Conservation (phyloP, 306 rosid species). For the Castanea sativa region DNA sequence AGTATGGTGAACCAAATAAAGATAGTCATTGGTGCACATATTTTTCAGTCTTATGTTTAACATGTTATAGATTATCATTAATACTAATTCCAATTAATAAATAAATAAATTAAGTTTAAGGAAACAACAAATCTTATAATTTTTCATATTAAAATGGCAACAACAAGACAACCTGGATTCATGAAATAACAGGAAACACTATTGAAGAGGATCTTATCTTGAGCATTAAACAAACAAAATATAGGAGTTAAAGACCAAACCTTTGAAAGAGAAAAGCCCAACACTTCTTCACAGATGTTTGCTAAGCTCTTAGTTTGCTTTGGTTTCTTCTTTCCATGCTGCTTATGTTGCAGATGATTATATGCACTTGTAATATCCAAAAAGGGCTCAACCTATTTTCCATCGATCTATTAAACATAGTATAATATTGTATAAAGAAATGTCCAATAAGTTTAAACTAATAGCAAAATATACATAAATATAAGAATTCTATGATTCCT, state of each 20-base stretch:
- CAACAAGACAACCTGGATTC: not conserved
- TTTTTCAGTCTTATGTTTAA: not conserved
- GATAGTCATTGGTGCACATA: not conserved
- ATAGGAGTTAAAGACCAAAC: conserved; percentile 37
- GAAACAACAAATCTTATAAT: not conserved
- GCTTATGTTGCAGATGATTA: conserved; percentile 61
- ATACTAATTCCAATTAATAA: too few species aligned
- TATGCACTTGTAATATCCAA: conserved; percentile 67
- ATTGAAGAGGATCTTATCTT: not conserved
- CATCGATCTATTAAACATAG: conserved; percentile 9
- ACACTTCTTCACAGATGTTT: conserved; percentile 64
- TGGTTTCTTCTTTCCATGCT: conserved; percentile 51
- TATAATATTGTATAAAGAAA: not conserved
- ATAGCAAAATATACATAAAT: not conserved
- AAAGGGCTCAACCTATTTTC: conserved; percentile 75
- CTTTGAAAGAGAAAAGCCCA: conserved; percentile 80
- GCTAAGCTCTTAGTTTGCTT: conserved; percentile 75
- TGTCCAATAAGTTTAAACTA: not conserved
- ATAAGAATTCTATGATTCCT: too few species aligned
- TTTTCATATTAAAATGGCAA: not conserved
- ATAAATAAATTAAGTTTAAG: not conserved
- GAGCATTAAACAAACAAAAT: conserved; percentile 4
- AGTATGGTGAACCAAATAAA: not conserved
- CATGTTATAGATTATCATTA: not conserved
- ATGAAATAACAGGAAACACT: not conserved